Percentiles rank a stretch among this genome's conserved stretches.
These are phyloP conservation scores for Camelina laxa DNA, from an alignment of 345 rosid species.

Conservation along the genomic window DNA sequence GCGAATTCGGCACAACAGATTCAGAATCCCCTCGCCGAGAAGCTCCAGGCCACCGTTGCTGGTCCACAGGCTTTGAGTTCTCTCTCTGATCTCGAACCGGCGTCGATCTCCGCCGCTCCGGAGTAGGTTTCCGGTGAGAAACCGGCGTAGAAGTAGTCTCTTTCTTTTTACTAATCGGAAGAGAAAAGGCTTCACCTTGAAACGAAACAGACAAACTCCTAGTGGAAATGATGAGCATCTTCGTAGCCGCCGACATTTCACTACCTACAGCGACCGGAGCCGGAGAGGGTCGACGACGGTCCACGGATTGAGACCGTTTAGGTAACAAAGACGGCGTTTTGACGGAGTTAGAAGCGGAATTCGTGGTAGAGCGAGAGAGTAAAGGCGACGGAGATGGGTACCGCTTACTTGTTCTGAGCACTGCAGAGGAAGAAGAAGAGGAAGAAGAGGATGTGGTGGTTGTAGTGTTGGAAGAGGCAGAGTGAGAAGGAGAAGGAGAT, in stretches of 20 bases:
- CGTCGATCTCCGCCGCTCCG: conserved; percentile 68
- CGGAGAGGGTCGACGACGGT: conserved; percentile 66
- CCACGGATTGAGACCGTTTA: conserved; percentile 84
- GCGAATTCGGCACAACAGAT: conserved; percentile 49
- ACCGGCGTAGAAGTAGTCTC: conserved; percentile 59
- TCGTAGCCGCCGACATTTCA: conserved; percentile 60
- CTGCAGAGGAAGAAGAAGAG: conserved; percentile 50
- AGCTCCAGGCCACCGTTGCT: conserved; percentile 74
- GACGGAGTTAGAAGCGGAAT: conserved; percentile 49
- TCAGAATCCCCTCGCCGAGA: conserved; percentile 45
- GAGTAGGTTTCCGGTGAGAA: conserved; percentile 66
- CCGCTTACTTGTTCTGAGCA: conserved; percentile 50
- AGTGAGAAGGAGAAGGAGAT: conserved; percentile 83
- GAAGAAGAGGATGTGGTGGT: conserved; percentile 52
- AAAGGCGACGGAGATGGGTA: conserved; percentile 63
- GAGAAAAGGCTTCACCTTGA: conserved; percentile 89
- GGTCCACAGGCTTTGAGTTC: conserved; percentile 67
- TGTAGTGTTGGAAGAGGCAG: conserved; percentile 49
- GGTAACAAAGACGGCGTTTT: conserved; percentile 51
- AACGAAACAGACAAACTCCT: conserved; percentile 94
- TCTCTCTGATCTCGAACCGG: conserved; percentile 60
- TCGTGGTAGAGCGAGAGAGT: conserved; percentile 60
- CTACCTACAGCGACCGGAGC: conserved; percentile 50
- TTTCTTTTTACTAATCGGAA: conserved; percentile 74
- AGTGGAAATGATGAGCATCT: conserved; percentile 75